A percentile compares a stretch with the other conserved stretches of the same genome.
phyloP scores from a whole-genome alignment of 495 filamentous ascomycete genomes.

The Xylaria acuta region DNA sequence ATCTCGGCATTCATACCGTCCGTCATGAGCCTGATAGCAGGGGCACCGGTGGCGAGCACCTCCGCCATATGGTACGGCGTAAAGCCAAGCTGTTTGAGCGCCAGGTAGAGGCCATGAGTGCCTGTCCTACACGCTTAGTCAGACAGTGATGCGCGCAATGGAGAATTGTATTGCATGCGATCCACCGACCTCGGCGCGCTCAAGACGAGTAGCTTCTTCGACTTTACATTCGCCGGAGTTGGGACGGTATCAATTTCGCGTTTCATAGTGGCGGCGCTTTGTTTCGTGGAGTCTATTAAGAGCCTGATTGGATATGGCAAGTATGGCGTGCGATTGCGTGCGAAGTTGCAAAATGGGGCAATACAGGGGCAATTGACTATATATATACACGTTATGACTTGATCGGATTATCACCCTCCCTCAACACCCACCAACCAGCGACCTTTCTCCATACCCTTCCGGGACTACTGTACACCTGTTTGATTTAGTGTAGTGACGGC shows the following conservation, averaged over 20 bases:
- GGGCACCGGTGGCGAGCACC: constrained; percentile 18
- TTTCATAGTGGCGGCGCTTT: constrained; percentile 29
- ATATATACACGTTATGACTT: neutral
- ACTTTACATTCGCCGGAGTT: constrained; percentile 31
- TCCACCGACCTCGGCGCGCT: constrained; percentile 37
- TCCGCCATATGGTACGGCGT: constrained; percentile 42
- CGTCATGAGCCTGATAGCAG: constrained; percentile 28
- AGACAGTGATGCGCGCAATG: constrained; percentile 7
- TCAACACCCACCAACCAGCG: neutral
- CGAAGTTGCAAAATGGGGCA: neutral
- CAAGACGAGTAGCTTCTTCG: constrained; percentile 39
- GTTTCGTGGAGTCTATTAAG: neutral
- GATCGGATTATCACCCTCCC: neutral
- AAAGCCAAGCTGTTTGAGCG: constrained; percentile 37
- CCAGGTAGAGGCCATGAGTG: constrained; percentile 39
- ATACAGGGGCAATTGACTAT: neutral
- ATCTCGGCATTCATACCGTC: constrained; percentile 34
- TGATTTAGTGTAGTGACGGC: neutral
- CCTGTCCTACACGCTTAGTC: constrained; percentile 33
- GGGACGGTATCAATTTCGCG: constrained; percentile 37
- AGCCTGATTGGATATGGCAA: constrained; percentile 12
- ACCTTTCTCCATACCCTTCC: neutral
- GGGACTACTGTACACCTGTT: neutral
- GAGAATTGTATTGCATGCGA: neutral
- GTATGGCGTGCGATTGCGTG: constrained; percentile 15